Base-by-base conservation (phyloP, 2,329 filamentous ascomycete species). In the Tolypocladium guangdongense region DNA sequence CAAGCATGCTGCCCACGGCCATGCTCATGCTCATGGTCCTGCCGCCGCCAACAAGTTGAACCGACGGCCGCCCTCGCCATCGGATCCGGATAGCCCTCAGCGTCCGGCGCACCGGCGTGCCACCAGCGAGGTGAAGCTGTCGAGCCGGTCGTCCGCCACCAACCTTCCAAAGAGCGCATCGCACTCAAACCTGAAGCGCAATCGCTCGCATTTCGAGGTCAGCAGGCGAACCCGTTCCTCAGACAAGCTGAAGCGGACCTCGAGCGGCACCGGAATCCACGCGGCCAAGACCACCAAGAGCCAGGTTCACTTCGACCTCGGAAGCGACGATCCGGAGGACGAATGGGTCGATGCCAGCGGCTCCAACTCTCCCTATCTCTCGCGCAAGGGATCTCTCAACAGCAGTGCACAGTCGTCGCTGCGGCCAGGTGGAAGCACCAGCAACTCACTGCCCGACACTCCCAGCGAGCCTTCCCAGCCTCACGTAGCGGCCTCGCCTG, bases 281-380 rank as follows among this genome's bases (percentile, higher is more conserved):
- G 62, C 71, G 57, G 73, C 70, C 50, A 66, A 68, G 38, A 52
- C 66, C 33, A 58, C 59, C 59, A 80, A 78, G 63, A 66, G 67
- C 30, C 77, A 79, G 57, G 82, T 85, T 35, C 82, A 83, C 62
- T 86, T 86, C 60, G 81, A 84, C 60, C 73, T 86, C 52, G 82
- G 82, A 51, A 76, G 71, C 59, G 70, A 72, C 58, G 73, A 70
- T 46, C 67, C 66, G 11, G 67, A 67, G 43, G 80, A 82, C 73
- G 82, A 82, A 70, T 86, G 83, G 83, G 80, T 85, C 43, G 83
- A 86, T 67, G 81, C 82, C 55, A 84, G 81, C 66, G 76, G 74
- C 48, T 83, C 80, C 54, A 82, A 81, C 51, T 84, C 81, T 12
- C 82, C 82, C 5, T 78, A 81, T 56, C 68, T 71, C 47, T 72